Conservation (phyloP, 2,329 filamentous ascomycete genomes). For the Diplodia sapinea region DNA sequence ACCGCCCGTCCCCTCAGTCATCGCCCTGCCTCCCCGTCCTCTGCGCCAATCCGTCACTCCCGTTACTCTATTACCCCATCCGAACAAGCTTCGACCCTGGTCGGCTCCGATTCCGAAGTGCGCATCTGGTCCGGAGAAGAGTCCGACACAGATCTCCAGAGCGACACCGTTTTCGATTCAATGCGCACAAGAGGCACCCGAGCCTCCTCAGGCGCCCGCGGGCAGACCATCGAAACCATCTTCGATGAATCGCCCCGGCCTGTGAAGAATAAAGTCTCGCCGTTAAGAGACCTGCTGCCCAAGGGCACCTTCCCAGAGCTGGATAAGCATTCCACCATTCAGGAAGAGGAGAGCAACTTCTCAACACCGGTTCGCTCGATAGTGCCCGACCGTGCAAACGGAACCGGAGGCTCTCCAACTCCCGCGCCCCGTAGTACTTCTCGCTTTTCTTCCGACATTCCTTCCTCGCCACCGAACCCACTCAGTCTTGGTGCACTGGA, state of each 20-base stretch:
- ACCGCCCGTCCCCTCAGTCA: conserved; percentile 22
- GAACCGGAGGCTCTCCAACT: conserved; percentile 46
- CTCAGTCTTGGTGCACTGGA: conserved; percentile 49
- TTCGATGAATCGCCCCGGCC: conserved; percentile 76
- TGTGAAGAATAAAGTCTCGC: conserved; percentile 50
- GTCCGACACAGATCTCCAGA: conserved; percentile 78
- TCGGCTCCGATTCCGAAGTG: conserved; percentile 72
- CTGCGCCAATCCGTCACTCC: conserved; percentile 33
- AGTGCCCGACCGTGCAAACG: conserved; percentile 46
- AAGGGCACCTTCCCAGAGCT: conserved; percentile 52
- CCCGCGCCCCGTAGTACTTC: conserved; percentile 41
- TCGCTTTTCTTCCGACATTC: conserved; percentile 48
- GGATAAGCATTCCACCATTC: conserved; percentile 52
- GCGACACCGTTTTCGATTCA: conserved; percentile 79
- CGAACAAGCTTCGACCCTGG: conserved; percentile 68
- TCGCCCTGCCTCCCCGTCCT: conserved; percentile 35
- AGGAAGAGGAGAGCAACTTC: conserved; percentile 56
- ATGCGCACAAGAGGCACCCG: conserved; percentile 72
- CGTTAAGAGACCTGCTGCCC: conserved; percentile 56
- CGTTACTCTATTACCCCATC: conserved; percentile 63
- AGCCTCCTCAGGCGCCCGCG: conserved; percentile 69
- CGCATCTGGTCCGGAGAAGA: conserved; percentile 73
- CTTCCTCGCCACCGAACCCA: conserved; percentile 54
- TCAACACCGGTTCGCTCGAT: conserved; percentile 52
- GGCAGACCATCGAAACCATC: conserved; percentile 75